Percentiles rank a stretch among this genome's conserved stretches.
phyloP scores from a whole-genome alignment of 768 basidiomycete genomes.

The Russula brevipes region DNA sequence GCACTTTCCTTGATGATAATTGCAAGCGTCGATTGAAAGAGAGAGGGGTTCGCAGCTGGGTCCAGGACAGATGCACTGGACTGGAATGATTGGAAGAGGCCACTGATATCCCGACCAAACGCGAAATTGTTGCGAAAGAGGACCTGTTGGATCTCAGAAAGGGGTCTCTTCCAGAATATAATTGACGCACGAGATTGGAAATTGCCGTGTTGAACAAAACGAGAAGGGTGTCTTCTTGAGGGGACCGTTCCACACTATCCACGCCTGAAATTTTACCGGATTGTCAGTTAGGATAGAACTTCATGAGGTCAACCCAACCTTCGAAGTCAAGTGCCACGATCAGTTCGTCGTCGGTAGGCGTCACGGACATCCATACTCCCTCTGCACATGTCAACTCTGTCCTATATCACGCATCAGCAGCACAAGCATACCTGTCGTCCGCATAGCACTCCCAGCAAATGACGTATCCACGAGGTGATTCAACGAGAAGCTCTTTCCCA shows the following conservation, averaged over 20 bases:
- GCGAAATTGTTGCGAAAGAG: constrained; percentile 65
- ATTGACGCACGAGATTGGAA: constrained; percentile 46
- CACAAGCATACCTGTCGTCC: constrained; percentile 42
- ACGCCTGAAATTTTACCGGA: constrained; percentile 37
- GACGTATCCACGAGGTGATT: constrained; percentile 62
- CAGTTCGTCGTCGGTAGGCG: constrained; percentile 50
- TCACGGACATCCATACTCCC: constrained; percentile 65
- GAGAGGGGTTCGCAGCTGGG: constrained; percentile 51
- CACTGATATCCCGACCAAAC: constrained; percentile 52
- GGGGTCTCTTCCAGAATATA: too few species aligned
- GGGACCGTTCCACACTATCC: constrained; percentile 58
- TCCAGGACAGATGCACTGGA: constrained; percentile 53
- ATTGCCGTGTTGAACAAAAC: constrained; percentile 63
- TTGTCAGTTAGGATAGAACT: background rate
- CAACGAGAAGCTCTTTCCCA: constrained; percentile 54
- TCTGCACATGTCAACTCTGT: constrained; percentile 29
- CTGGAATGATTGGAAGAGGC: constrained; percentile 59
- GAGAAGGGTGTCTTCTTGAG: constrained; percentile 58
- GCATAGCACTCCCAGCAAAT: constrained; percentile 61
- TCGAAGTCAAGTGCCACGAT: constrained; percentile 63
- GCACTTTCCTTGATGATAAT: constrained; percentile 55
- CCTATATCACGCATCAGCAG: too few species aligned
- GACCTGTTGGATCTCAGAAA: constrained; percentile 36
- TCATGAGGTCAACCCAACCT: constrained; percentile 33
- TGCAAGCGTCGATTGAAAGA: constrained; percentile 56